These are phyloP conservation scores for Claviceps pazoutovae DNA, from an alignment of 2,329 filamentous ascomycete genomes.

Conservation along the genomic window DNA sequence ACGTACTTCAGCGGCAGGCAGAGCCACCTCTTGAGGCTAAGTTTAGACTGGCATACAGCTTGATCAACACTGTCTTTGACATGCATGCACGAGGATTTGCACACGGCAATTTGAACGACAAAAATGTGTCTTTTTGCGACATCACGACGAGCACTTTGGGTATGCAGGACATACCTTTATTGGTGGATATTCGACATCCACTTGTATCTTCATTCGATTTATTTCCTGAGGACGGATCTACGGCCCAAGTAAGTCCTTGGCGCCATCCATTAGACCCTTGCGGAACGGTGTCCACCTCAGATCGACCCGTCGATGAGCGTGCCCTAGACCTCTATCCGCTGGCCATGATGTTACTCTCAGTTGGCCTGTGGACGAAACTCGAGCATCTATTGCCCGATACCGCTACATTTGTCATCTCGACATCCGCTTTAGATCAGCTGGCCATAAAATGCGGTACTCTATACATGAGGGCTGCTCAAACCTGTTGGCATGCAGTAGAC, in stretches of 20 bases:
- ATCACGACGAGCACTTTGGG: conserved; percentile 25
- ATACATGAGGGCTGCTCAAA: conserved; percentile 61
- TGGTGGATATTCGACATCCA: conserved; percentile 52
- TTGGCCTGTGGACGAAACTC: conserved; percentile 62
- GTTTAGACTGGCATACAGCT: conserved; percentile 59
- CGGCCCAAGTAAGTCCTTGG: conserved; percentile 16
- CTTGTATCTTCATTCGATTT: conserved; percentile 62
- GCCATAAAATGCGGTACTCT: conserved; percentile 56
- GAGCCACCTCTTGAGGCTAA: conserved; percentile 62
- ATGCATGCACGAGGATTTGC: conserved; percentile 55
- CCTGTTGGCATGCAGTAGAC: conserved; percentile 59
- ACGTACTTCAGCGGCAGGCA: conserved; percentile 36
- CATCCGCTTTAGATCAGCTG: conserved; percentile 48
- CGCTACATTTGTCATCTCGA: conserved; percentile 38
- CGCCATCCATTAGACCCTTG: conserved; percentile 53
- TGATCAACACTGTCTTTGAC: conserved; percentile 59
- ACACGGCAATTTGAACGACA: conserved; percentile 56
- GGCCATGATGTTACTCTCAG: conserved; percentile 57
- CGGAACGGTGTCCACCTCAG: conserved; percentile 33
- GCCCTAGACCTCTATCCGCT: conserved; percentile 59
- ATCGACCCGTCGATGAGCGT: conserved; percentile 38
- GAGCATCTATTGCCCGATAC: conserved; percentile 33
- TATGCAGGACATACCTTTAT: conserved; percentile 21
- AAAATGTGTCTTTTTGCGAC: conserved; percentile 53
- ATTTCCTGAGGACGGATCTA: conserved; percentile 30